Base-by-base conservation (phyloP, 176 grass and related monocot species). In the Oryza rufipogon region DNA sequence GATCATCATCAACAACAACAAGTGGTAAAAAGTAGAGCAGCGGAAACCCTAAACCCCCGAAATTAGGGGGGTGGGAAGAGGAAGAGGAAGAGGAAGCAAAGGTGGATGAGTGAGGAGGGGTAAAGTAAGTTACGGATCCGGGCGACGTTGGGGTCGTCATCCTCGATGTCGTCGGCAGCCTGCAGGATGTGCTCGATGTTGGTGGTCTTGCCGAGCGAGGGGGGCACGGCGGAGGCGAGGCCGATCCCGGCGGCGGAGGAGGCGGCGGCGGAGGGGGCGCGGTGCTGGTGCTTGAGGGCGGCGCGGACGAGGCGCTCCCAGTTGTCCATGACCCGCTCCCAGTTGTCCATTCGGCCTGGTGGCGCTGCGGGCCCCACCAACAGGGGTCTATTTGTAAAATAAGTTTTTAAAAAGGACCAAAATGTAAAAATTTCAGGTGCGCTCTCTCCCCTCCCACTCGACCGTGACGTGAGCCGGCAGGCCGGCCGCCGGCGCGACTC, bases 111-210 rank as follows among this genome's bases (percentile, higher is more conserved):
- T 30, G 10, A 0, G n/a, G 6, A 39, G 30, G 4, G 7, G 10
- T 20, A 3, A 17, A 47, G 4, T 47, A 17, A 47, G 4, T 47
- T 39, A 91, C 96, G 90, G 79, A 95, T 98, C 79, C 91, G 87
- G 1, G 93, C 93, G 82, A 98, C 81, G 83, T 93, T 95, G 64
- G 93, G 91, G 74, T 95, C 89, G 8, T 95, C 96, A 11, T 85
- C 85, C 91, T 86, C 93, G 91, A 98, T 91, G 80, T 95, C 91
- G 64, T 95, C 86, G 1, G 89, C 96, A 14, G 87, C 93, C 81
- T 95, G 96, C 81, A 98, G 82, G 80, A 95, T 98, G 73, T 88
- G 89, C 65, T 98, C 91, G 82, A 98, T 93, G 86, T 93, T 93
- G 78, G 92, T 88, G 74, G 80, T 88, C 71, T 78, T 74, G 4